Evolutionary conservation across 208 protist species (phyloP), one percentile per base, ranked within the genome.

Genomic region (Borovskyia barvae): DNA sequence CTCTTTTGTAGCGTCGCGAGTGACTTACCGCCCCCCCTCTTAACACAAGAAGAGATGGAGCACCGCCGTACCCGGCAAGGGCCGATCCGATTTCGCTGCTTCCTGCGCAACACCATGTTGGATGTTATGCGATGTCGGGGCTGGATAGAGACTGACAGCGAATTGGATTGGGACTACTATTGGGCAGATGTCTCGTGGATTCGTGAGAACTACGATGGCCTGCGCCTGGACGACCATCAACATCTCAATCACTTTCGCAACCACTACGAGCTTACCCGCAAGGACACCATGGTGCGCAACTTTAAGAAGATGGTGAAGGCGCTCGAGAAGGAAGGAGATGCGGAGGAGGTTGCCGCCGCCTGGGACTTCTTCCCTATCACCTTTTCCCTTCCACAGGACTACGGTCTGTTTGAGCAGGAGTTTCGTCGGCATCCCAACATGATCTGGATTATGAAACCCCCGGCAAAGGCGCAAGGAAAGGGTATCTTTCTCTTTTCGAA

Each of bases 401-500:
- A 98, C 75, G 82, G 86, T 0, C 65, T 99, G 12, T 96, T 96
- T 33, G 87, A 96, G 81, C 80, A 97, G 67, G 95, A 97, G 66
- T 98, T 97, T 56, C 93, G 88, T 28, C 93, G 87, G 5, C 90
- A 87, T 54, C 87, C 76, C 0, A 94, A 93, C 51, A 66, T 76
- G 1, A 80, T 90, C 29, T 98, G 97, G 96, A 99, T 99, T 51
- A 98, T 98, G 95, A 99, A 99, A 73, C 97, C 97, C 14, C 94
- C 97, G 0, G 94, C 90, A 5, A 97, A 92, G 76, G 88, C 94
- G 32, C 94, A 98, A 68, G 97, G 97, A 4, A 97, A 97, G 58
- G 97, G 97, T 47, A 99, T 99, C 49, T 99, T 99, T 71, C 80
- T 99, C 25, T 97, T 99, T 54, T 92, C 96, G 5, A 98, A 98